Evolutionary conservation across 2,329 filamentous ascomycete species (phyloP), one percentile per base, ranked within the genome.

Genomic region (Geosmithia flava): DNA sequence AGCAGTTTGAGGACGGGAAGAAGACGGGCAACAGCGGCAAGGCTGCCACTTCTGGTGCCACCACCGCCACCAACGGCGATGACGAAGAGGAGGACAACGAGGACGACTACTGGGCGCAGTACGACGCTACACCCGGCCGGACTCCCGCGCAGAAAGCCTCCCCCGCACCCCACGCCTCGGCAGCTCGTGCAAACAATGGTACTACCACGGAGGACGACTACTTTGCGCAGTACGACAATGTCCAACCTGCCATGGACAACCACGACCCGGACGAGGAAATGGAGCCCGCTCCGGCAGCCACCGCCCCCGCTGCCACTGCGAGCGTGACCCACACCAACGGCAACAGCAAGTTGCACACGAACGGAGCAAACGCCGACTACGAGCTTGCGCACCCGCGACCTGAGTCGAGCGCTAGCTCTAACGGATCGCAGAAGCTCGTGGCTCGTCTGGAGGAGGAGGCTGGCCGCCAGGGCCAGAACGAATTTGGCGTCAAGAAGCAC

Each of bases 191-290:
- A 19, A 29, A 23, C 16, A 17, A 17, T 45, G 16, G 47, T 56
- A 37, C 50, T 47, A 13, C 50, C 48, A 23, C 46, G 58, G 85
- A 90, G 52, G 78, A 83, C 44, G 80, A 80, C 42, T 91, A 91
- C 62, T 91, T 80, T 62, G 78, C 83, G 17, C 80, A 83, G 59
- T 91, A 93, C 61, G 81, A 85, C 55, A 71, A 78, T 53, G 85
- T 91, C 8, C 86, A 91, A 60, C 85, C 86, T 2, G 85, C 85
- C 30, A 80, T 91, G 71, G 87, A 91, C 62, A 80, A 79, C 49
- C 81, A 90, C 60, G 85, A 90, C 54, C 85, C 85, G n/a, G 83
- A 88, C 55, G 85, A 88, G 65, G 81, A 71, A 49, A 67, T 57
- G 2, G 45, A 30, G 20, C 43, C 33, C 3, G 40, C 23, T 5